These are phyloP conservation scores for Exophiala dermatitidis DNA, from an alignment of 2,329 filamentous ascomycete species.

Conservation along the genomic window DNA sequence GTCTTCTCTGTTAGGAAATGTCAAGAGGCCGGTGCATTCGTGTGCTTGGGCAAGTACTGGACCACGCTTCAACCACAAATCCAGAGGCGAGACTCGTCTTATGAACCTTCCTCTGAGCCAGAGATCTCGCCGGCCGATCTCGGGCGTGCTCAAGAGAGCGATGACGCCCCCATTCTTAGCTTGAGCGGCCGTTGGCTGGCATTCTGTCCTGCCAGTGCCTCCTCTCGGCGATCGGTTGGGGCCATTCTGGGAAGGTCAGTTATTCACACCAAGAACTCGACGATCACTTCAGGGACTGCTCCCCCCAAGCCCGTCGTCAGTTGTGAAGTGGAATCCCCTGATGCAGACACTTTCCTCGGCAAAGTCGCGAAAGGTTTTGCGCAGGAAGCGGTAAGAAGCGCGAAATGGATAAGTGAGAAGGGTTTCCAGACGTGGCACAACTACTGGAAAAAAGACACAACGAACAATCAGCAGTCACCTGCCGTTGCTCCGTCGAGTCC, in stretches of 20 bases:
- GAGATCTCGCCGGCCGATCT: constrained; percentile 38
- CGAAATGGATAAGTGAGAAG: constrained; percentile 45
- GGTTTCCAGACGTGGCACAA: constrained; percentile 45
- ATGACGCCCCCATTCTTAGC: constrained; percentile 37
- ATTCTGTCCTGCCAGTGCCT: constrained; percentile 37
- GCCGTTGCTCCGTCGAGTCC: constrained; percentile 30
- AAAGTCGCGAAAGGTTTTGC: constrained; percentile 44
- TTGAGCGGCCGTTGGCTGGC: constrained; percentile 44
- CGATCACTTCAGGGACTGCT: constrained; percentile 38
- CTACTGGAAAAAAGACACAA: constrained; percentile 42
- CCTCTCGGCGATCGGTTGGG: constrained; percentile 35
- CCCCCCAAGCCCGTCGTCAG: constrained; percentile 38
- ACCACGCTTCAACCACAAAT: constrained; percentile 63
- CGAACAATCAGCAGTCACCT: constrained; percentile 23
- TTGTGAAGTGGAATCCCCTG: constrained; percentile 41
- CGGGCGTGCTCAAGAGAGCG: constrained; percentile 28
- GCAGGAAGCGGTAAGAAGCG: constrained; percentile 43
- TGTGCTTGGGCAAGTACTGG: constrained; percentile 85
- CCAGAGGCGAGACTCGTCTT: constrained; percentile 40
- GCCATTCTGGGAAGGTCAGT: constrained; percentile 36
- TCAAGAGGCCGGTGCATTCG: constrained; percentile 36
- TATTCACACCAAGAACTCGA: constrained; percentile 33
- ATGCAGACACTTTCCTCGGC: constrained; percentile 42
- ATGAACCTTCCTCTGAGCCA: constrained; percentile 40
- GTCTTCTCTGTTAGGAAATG: constrained; percentile 50